phyloP scores from a whole-genome alignment of 768 basidiomycete species.

The Strobilomyces confusus region DNA sequence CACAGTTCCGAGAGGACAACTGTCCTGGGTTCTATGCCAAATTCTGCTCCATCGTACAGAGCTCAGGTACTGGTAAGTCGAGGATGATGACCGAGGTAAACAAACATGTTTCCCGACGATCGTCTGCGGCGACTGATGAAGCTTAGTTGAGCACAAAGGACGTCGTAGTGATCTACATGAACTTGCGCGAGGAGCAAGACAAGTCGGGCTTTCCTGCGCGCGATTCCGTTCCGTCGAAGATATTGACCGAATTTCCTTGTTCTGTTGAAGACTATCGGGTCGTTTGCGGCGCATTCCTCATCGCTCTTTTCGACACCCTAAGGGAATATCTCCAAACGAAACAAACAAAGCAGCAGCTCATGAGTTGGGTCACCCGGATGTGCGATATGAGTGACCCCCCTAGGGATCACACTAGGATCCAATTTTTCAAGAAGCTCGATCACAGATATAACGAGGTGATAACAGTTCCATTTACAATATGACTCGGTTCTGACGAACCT shows the following conservation, averaged over 20 bases:
- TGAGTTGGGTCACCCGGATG: conserved; percentile 1
- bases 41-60: no score
- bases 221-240: conserved; percentile 15
- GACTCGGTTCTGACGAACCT: not conserved
- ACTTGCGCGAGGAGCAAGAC: no score
- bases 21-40: no score
- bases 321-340: not conserved
- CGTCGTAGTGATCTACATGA: no score
- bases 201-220: no score
- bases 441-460: not conserved
- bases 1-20: no score
- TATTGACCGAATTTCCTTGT: conserved; percentile 5
- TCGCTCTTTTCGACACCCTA: conserved; percentile 10
- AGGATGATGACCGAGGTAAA: no score
- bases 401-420: not conserved
- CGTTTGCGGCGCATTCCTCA: conserved; percentile 11
- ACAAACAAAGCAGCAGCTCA: not conserved
- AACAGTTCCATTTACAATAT: not conserved
- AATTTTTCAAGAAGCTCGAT: not conserved
- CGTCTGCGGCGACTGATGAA: no score
- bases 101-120: no score
- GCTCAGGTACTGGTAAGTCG: no score
- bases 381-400: no score
- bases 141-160: no score
- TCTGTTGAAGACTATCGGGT: not conserved